These are phyloP conservation scores for Abelmoschus esculentus DNA, from an alignment of 345 rosid species.

Conservation along the genomic window DNA sequence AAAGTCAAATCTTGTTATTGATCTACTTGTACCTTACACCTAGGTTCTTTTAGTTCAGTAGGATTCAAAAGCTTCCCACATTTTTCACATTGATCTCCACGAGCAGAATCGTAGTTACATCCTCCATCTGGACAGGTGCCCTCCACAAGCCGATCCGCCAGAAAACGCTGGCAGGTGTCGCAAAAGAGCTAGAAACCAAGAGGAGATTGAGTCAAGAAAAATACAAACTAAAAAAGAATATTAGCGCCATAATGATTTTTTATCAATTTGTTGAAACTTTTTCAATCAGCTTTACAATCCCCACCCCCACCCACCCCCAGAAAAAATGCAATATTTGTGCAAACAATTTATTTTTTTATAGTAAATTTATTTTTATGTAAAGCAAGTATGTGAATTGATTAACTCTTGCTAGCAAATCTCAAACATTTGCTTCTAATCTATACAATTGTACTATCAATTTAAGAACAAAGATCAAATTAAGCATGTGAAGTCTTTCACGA, in stretches of 20 bases:
- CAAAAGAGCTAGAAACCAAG: slow-evolving; percentile 65
- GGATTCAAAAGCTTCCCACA: slow-evolving; percentile 92
- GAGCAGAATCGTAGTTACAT: slow-evolving; percentile 80
- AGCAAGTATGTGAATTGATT: neutral
- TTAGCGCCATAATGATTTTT: neutral
- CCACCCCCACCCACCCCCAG: neutral
- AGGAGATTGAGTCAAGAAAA: slow-evolving; percentile 6
- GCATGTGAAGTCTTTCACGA: neutral
- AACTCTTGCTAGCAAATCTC: neutral
- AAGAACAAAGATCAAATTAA: neutral
- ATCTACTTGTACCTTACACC: slow-evolving; percentile 59
- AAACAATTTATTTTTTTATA: neutral
- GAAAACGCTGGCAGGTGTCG: slow-evolving; percentile 60
- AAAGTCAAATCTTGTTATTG: neutral
- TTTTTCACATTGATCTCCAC: slow-evolving; percentile 95
- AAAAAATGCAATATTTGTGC: neutral
- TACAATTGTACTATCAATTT: neutral
- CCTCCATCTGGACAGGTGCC: slow-evolving; percentile 71
- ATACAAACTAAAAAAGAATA: neutral
- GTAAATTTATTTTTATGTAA: neutral
- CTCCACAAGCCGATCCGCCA: slow-evolving; percentile 95
- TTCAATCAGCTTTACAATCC: neutral
- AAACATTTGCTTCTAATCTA: neutral
- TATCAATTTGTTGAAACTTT: neutral
- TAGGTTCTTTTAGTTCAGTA: slow-evolving; percentile 76